Evolutionary conservation across 2,329 filamentous ascomycete species (phyloP).

Genomic region (Neopestalotiopsis sp.): DNA sequence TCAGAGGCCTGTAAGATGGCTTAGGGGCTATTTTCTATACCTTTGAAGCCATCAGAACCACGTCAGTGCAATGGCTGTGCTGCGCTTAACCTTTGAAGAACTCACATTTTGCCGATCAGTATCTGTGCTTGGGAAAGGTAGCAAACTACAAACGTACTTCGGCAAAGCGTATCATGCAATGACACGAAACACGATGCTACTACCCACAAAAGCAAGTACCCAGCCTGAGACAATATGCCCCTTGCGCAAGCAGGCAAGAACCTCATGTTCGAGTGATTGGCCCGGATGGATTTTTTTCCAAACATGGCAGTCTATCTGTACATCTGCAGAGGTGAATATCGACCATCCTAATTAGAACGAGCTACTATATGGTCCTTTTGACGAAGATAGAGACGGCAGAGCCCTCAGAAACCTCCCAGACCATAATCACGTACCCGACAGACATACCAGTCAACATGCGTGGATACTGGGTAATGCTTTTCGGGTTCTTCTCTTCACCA

Average conservation of each 20-base stretch:
- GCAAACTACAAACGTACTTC: not conserved
- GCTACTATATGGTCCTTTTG: not conserved
- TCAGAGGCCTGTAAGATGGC: not conserved
- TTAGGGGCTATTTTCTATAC: not conserved
- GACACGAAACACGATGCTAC: not conserved
- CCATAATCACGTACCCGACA: too few relatives aligned
- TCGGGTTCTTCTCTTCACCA: too few relatives aligned
- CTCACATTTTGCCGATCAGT: not conserved
- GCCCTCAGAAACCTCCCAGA: too few relatives aligned
- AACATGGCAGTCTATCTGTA: not conserved
- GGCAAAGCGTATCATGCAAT: not conserved
- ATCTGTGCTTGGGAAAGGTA: not conserved
- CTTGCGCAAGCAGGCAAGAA: not conserved
- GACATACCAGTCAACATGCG: too few relatives aligned
- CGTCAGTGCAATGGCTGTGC: not conserved
- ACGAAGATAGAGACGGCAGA: not conserved
- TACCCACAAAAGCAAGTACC: not conserved
- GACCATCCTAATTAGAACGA: not conserved
- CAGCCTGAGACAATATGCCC: not conserved
- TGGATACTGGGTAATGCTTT: too few relatives aligned
- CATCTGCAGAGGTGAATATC: not conserved
- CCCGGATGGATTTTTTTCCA: not conserved
- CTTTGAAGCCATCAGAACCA: not conserved
- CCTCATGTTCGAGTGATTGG: not conserved
- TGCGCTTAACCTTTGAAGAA: not conserved